Evolutionary conservation across 2,329 filamentous ascomycete genomes (phyloP), one percentile per base, ranked within the genome.

Genomic region (Ceratocystis smalleyi): DNA sequence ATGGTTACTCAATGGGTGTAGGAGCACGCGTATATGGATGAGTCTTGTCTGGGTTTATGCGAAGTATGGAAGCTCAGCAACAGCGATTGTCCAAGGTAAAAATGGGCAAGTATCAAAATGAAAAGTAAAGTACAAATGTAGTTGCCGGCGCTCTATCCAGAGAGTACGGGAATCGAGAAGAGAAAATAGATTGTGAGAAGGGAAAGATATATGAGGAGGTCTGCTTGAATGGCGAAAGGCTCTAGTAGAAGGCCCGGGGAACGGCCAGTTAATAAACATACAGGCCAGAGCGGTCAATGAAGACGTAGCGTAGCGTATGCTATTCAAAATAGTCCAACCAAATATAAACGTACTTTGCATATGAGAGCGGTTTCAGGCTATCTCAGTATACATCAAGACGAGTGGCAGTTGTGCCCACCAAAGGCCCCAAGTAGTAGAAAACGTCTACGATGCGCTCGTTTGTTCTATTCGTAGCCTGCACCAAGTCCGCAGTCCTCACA

Each of bases 1-100:
- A 49, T 60, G 67, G 62, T 64, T 68, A n/a, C 54, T 35, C 54
- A 65, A 8, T 55, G 24, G 7, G 27, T 51, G 47, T 27, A 24
- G 10, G 10, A n/a, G 45, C 19, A 47, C 45, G 45, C 45, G 45
- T 47, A 47, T 51, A 40, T 40, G 35, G 12, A 12, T 12, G 35
- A 5, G 35, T 15, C 12, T 40, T 40, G 35, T 40, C 10, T 15
- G 4, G 35, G 10, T 40, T 40, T 40, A 40, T 40, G 35, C 35
- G 15, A 40, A 40, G 35, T 40, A 15, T 40, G 12, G 35, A 40
- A 40, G 35, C 35, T 15, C 10, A 4, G 35, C 35, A 40, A 40
- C 10, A 3, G 35, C 35, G 10, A 40, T 12, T 40, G 35, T 40
- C 35, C 12, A 40, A 40, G 12, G 35, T 40, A 15, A 15, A 8